phyloP scores from a whole-genome alignment of 176 grass and related monocot genomes.

The Eragrostis nindensis region DNA sequence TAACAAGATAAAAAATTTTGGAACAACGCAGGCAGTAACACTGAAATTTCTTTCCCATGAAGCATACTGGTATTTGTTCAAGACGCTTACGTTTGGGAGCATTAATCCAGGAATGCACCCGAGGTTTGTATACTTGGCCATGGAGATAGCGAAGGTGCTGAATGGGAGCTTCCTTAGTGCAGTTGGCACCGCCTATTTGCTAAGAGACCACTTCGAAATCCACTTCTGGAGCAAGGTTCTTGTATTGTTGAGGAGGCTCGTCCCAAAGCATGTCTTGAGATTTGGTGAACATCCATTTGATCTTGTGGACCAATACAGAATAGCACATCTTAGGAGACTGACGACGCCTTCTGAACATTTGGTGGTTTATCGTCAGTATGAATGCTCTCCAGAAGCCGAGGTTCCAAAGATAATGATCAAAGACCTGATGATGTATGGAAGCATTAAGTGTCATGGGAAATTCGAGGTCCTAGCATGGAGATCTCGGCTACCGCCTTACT shows the following conservation, averaged over 20 bases:
- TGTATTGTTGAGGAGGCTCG: not conserved
- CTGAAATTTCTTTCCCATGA: not conserved
- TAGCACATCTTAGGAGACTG: not conserved
- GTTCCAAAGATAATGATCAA: not conserved
- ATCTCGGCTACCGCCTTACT: too few species aligned
- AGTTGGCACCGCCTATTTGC: not conserved
- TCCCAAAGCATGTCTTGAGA: not conserved
- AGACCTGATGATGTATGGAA: not conserved
- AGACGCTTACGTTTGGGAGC: not conserved
- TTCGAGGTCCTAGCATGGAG: too few species aligned
- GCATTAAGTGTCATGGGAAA: too few species aligned
- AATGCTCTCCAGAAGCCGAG: not conserved
- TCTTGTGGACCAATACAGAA: too few species aligned
- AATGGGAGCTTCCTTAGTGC: not conserved
- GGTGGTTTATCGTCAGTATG: not conserved
- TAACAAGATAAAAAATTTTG: not conserved
- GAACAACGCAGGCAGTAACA: not conserved
- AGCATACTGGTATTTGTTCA: slow-evolving; percentile 23
- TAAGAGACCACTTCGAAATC: not conserved
- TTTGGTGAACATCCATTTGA: not conserved
- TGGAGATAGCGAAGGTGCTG: not conserved
- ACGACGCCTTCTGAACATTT: not conserved
- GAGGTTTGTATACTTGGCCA: not conserved
- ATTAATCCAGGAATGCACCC: not conserved
- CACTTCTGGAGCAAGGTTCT: not conserved